These are phyloP conservation scores for Berberis thunbergii DNA, from an alignment of 164 flowering plant genomes.

Conservation along the genomic window DNA sequence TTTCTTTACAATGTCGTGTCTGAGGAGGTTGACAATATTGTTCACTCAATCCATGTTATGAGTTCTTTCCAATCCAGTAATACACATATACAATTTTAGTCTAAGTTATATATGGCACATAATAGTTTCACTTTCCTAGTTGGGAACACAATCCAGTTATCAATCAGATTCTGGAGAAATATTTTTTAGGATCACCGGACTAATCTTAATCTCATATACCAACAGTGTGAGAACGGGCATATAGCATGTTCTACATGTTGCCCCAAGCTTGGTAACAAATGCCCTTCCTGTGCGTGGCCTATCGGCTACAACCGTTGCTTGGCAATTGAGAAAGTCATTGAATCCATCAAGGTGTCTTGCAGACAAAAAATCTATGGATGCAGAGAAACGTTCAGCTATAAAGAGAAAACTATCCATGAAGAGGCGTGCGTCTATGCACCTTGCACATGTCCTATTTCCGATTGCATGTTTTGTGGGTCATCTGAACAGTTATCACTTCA, in stretches of 20 bases:
- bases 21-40: too few species aligned
- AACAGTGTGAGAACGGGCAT: slow-evolving; percentile 82
- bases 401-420: slow-evolving; percentile 32
- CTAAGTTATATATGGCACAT: too few species aligned
- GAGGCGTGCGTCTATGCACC: slow-evolving; percentile 36
- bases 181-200: too few species aligned
- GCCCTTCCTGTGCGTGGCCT: slow-evolving; percentile 51
- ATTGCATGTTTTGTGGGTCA: slow-evolving; percentile 44
- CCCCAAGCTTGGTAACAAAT: slow-evolving; percentile 37
- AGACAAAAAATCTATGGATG: slow-evolving; percentile 39
- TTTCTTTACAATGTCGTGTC: too few species aligned
- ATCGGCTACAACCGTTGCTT: slow-evolving; percentile 63
- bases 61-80: too few species aligned
- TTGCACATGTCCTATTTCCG: slow-evolving; percentile 42
- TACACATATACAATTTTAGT: too few species aligned
- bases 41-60: too few species aligned
- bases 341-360: slow-evolving; percentile 42
- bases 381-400: slow-evolving; percentile 25
- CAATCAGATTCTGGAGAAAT: too few species aligned
- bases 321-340: slow-evolving; percentile 77
- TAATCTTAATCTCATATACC: too few species aligned
- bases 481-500: slow-evolving; percentile 41
- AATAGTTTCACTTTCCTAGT: too few species aligned
- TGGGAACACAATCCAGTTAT: too few species aligned
- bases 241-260: slow-evolving; percentile 71